phyloP scores from a whole-genome alignment of 371 early-diverging fungal species.

The Polyrhizophydium stewartii region DNA sequence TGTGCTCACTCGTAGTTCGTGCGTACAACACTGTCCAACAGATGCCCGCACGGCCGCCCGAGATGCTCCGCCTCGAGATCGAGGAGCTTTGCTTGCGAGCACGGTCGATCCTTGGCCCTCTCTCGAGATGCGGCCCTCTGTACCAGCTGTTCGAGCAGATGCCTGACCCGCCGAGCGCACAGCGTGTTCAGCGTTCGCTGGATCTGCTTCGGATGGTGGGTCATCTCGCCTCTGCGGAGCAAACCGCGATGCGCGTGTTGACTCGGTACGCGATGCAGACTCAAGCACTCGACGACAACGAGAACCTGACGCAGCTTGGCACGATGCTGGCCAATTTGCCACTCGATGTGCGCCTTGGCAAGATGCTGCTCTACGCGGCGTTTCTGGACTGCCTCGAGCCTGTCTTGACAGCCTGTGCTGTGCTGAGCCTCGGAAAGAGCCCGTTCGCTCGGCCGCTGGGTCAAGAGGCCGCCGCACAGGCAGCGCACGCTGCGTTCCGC shows the following conservation, averaged over 20 bases:
- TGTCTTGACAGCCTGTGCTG: constrained; percentile 57
- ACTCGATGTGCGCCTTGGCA: constrained; percentile 65
- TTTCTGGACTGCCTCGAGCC: constrained; percentile 80
- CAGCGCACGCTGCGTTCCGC: neutral
- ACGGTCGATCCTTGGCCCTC: neutral
- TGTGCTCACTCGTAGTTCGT: neutral
- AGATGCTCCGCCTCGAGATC: constrained; percentile 70
- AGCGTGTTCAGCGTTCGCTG: neutral
- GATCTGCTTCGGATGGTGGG: neutral
- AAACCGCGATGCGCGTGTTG: neutral
- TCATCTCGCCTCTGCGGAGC: no score
- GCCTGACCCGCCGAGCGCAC: neutral
- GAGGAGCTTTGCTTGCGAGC: constrained; percentile 39
- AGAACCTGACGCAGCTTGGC: constrained; percentile 51
- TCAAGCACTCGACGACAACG: constrained; percentile 37
- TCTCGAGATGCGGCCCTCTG: neutral
- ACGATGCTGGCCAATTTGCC: constrained; percentile 44
- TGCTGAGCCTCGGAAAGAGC: neutral
- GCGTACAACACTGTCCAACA: no score
- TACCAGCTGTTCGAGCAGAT: neutral
- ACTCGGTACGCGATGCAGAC: neutral
- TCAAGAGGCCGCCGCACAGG: neutral
- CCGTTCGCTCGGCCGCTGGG: neutral
- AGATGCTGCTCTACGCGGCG: constrained; percentile 77
- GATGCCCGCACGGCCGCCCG: constrained; percentile 45